These are phyloP conservation scores for Podaxis pistillaris DNA, from an alignment of 768 basidiomycete genomes.

Conservation along the genomic window DNA sequence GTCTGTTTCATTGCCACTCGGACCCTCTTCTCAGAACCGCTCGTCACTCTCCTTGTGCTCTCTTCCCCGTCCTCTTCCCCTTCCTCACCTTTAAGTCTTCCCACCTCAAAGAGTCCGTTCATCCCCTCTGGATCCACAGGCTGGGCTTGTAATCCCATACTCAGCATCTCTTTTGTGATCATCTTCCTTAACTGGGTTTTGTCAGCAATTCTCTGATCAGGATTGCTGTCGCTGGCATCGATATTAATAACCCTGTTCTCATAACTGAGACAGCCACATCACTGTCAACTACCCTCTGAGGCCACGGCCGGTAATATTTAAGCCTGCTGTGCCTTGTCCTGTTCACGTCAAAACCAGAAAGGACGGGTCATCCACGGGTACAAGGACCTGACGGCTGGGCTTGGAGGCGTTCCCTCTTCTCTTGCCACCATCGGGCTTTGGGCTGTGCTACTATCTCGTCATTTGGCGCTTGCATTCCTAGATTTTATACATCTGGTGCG, in stretches of 20 bases:
- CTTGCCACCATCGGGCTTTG: background rate
- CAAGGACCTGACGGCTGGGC: background rate
- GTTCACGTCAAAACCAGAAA: background rate
- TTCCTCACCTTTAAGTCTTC: background rate
- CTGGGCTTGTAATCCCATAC: background rate
- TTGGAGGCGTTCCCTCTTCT: background rate
- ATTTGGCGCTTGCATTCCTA: background rate
- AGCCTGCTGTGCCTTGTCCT: background rate
- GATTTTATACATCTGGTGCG: background rate
- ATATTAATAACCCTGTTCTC: background rate
- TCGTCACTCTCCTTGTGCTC: too few relatives aligned
- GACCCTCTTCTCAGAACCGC: background rate
- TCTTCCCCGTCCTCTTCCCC: too few relatives aligned
- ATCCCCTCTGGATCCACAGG: background rate
- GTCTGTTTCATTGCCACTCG: background rate
- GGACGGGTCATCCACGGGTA: background rate
- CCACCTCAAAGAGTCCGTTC: background rate
- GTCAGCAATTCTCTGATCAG: background rate
- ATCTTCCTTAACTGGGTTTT: background rate
- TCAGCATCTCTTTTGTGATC: background rate
- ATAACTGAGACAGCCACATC: background rate
- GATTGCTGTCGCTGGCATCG: background rate
- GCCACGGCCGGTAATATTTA: background rate
- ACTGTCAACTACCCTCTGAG: background rate
- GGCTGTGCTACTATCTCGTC: background rate